Percentiles rank a stretch among this genome's conserved stretches.
phyloP scores from a whole-genome alignment of 805 yeast species.

The Candida lessepsii region DNA sequence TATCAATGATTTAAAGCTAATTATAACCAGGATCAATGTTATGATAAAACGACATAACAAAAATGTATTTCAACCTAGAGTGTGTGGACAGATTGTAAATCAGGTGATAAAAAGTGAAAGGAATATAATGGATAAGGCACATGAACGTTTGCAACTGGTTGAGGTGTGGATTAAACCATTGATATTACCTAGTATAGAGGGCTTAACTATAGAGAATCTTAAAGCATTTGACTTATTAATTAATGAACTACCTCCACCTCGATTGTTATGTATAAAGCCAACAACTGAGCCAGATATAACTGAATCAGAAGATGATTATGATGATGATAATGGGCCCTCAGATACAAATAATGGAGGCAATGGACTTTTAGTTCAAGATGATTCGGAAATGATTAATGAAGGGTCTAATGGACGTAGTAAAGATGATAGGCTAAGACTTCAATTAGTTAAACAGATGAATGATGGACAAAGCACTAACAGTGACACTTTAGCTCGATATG shows the following conservation, averaged over 20 bases:
- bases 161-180: conserved; percentile 26
- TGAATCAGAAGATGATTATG: conserved; percentile 9
- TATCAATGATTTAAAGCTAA: conserved; percentile 11
- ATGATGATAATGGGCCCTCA: no score
- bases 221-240: conserved; percentile 25
- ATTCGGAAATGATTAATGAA: conserved; percentile 6
- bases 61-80: conserved; percentile 27
- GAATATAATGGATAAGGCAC: conserved; percentile 26
- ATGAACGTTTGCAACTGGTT: conserved; percentile 24
- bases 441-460: conserved; percentile 19
- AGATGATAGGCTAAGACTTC: conserved; percentile 9
- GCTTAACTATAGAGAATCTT: conserved; percentile 12
- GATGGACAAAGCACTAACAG: conserved; percentile 15
- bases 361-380: conserved; percentile 11
- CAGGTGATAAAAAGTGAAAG: conserved; percentile 35
- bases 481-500: conserved; percentile 21
- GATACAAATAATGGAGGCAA: no score
- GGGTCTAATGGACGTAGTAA: conserved; percentile 4
- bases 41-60: conserved; percentile 26
- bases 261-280: conserved; percentile 22
- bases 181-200: conserved; percentile 21
- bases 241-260: conserved; percentile 32
- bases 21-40: conserved; percentile 13
- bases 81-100: conserved; percentile 35
- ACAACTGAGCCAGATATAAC: not conserved